Conservation (phyloP, 169 alveolate species). For the Plasmodium billcollinsi region DNA sequence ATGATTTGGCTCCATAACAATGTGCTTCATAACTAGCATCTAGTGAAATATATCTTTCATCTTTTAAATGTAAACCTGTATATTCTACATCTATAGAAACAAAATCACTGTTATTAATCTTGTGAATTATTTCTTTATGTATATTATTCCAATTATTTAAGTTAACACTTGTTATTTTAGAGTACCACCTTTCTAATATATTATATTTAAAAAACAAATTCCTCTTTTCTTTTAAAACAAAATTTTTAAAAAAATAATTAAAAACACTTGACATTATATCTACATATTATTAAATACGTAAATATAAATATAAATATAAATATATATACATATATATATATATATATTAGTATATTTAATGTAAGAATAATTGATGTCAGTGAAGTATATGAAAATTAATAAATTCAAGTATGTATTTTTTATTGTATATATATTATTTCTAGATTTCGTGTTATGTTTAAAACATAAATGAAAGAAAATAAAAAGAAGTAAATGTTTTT, state of each 20-base stretch:
- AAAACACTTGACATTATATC: slow-evolving; percentile 45
- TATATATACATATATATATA: too few relatives aligned
- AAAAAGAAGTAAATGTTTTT: too few relatives aligned
- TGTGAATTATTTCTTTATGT: slow-evolving; percentile 61
- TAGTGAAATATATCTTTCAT: slow-evolving; percentile 88
- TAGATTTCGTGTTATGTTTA: too few relatives aligned
- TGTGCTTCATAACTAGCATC: slow-evolving; percentile 91
- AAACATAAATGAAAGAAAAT: too few relatives aligned
- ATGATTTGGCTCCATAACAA: slow-evolving; percentile 88
- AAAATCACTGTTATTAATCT: slow-evolving; percentile 83
- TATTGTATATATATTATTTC: too few relatives aligned
- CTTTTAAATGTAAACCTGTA: slow-evolving; percentile 87
- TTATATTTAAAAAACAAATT: slow-evolving; percentile 6
- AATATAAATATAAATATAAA: neutral
- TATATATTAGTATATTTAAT: too few relatives aligned
- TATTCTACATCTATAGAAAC: slow-evolving; percentile 87
- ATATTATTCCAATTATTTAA: slow-evolving; percentile 72
- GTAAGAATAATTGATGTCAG: too few relatives aligned
- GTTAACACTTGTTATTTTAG: slow-evolving; percentile 75
- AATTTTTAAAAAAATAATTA: slow-evolving; percentile 60
- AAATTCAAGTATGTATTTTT: too few relatives aligned
- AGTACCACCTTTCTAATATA: slow-evolving; percentile 35
- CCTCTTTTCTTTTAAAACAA: slow-evolving; percentile 61
- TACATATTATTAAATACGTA: neutral
- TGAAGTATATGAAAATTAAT: too few relatives aligned